phyloP scores from a whole-genome alignment of 164 flowering plant species.

The Stephania yunnanensis region DNA sequence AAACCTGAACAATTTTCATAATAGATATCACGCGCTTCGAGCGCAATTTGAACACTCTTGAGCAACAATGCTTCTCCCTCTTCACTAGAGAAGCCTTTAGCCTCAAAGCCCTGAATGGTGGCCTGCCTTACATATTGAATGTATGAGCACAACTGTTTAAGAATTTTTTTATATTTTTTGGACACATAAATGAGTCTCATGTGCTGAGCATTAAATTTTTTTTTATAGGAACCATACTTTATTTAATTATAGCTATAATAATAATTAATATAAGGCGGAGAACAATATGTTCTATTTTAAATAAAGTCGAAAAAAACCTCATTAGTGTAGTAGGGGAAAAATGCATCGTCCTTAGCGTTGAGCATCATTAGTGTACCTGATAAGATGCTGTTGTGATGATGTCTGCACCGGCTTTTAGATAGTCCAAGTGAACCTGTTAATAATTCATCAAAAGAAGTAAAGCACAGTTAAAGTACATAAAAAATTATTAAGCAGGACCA shows the following conservation, averaged over 20 bases:
- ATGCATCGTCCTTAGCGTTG: too few relatives aligned
- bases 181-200: neutral
- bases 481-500: neutral
- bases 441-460: neutral
- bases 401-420: conserved; percentile 71
- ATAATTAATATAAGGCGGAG: too few relatives aligned
- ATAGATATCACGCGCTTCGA: conserved; percentile 46
- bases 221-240: too few relatives aligned
- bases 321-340: too few relatives aligned
- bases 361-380: conserved; percentile 35
- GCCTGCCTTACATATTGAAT: conserved; percentile 29
- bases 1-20: conserved; percentile 21
- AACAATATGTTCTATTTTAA: too few relatives aligned
- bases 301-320: too few relatives aligned
- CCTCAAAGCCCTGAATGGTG: conserved; percentile 51
- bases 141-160: neutral
- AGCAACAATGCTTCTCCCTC: conserved; percentile 48
- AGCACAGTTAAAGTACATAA: neutral
- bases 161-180: neutral
- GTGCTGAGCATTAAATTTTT: too few relatives aligned
- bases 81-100: conserved; percentile 43
- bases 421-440: conserved; percentile 63
- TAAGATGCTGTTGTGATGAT: conserved; percentile 66
- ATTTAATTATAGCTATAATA: too few relatives aligned
- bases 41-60: conserved; percentile 52